Conservation (phyloP, 805 yeast species). For the Metschnikowia picachoensis region DNA sequence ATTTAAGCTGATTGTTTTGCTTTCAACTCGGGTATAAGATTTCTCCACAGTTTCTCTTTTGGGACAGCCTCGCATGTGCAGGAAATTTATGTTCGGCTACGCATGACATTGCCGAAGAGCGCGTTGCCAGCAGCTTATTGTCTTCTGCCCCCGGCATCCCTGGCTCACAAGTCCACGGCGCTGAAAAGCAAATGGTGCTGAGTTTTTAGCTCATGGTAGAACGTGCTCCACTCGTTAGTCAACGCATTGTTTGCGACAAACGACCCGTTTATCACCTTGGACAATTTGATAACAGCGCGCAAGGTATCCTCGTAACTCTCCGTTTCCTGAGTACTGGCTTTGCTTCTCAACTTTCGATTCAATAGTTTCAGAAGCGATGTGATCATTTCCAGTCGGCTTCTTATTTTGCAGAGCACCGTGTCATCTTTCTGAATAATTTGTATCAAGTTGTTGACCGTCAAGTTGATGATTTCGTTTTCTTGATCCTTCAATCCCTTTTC, state of each 20-base stretch:
- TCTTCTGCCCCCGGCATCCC: not conserved
- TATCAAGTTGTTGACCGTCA: slow-evolving; percentile 42
- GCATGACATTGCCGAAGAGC: not conserved
- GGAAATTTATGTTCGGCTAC: not conserved
- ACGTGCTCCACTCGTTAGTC: slow-evolving; percentile 15
- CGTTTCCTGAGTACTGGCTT: slow-evolving; percentile 64
- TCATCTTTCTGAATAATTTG: slow-evolving; percentile 27
- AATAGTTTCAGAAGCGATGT: slow-evolving; percentile 34
- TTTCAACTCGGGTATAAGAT: not conserved
- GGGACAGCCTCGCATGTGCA: slow-evolving; percentile 1
- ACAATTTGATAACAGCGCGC: slow-evolving; percentile 29
- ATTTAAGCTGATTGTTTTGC: not conserved
- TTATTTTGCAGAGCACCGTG: slow-evolving; percentile 27
- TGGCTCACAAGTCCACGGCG: slow-evolving; percentile 2
- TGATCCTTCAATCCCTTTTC: slow-evolving; percentile 55
- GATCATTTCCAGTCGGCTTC: slow-evolving; percentile 29
- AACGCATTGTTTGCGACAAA: slow-evolving; percentile 9
- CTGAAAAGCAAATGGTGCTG: slow-evolving; percentile 18
- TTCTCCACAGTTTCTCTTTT: slow-evolving; percentile 1
- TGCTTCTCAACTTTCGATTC: slow-evolving; percentile 49
- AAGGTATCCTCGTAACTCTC: slow-evolving; percentile 52
- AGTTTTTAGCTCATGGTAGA: slow-evolving; percentile 16
- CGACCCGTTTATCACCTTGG: slow-evolving; percentile 20
- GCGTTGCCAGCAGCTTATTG: not conserved
- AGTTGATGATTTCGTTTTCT: slow-evolving; percentile 53